A percentile compares a stretch with the other conserved stretches of the same genome.
Conservation (phyloP, 2,329 filamentous ascomycete genomes). For the Domatiomyces catenatus region DNA sequence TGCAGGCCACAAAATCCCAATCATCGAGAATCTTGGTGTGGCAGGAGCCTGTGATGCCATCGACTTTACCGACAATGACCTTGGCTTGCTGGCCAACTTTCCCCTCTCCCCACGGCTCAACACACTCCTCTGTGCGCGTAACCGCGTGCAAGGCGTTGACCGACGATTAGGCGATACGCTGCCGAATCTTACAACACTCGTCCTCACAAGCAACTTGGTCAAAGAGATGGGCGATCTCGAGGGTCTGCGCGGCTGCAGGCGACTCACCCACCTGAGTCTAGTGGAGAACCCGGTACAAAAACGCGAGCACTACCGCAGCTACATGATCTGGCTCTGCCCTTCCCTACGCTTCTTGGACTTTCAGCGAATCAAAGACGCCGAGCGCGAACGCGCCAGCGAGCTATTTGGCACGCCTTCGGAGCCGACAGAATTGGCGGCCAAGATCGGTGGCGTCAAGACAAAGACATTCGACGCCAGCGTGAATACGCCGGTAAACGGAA, state of each 20-base stretch:
- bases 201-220: conserved; percentile 71
- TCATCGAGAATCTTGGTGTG: conserved; percentile 93
- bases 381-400: conserved; percentile 59
- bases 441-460: conserved; percentile 76
- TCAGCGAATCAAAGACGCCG: conserved; percentile 73
- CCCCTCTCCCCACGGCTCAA: conserved; percentile 76
- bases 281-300: conserved; percentile 78
- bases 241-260: conserved; percentile 51
- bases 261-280: conserved; percentile 65
- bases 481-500: conserved; percentile 20
- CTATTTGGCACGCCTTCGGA: conserved; percentile 68
- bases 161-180: conserved; percentile 56
- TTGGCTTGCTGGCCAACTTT: conserved; percentile 78
- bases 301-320: conserved; percentile 91
- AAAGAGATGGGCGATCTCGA: conserved; percentile 77
- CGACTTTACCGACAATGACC: conserved; percentile 97
- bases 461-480: conserved; percentile 50
- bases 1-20: conserved; percentile 91
- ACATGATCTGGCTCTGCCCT: conserved; percentile 76
- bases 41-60: conserved; percentile 86
- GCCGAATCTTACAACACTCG: conserved; percentile 66
- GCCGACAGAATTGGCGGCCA: conserved; percentile 65
- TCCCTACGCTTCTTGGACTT: conserved; percentile 83
- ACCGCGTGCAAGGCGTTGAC: conserved; percentile 73
- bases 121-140: conserved; percentile 76